Evolutionary conservation across 129 eudicot species (phyloP).

Genomic region (Centrapalus pauciflorus): DNA sequence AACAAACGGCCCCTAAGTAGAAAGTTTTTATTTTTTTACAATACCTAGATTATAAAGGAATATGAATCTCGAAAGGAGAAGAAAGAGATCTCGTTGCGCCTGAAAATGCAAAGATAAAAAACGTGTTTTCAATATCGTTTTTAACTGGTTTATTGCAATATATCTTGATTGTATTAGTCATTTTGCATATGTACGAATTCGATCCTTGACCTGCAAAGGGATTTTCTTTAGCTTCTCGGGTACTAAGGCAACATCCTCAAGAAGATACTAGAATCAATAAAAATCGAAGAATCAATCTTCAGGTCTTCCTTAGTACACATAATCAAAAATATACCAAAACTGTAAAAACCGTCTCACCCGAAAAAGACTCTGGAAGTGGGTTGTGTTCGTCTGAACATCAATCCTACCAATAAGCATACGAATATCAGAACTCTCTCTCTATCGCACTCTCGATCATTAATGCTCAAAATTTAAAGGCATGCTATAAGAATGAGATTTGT

Average conservation of each 20-base stretch:
- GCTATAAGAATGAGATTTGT: too few species aligned
- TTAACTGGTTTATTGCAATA: background rate
- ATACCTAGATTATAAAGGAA: constrained; percentile 72
- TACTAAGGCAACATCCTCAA: constrained; percentile 66
- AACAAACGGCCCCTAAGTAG: too few species aligned
- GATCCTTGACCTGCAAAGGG: constrained; percentile 55
- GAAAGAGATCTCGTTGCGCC: constrained; percentile 89
- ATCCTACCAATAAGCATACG: constrained; percentile 48
- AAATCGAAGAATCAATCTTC: background rate
- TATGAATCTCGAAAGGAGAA: constrained; percentile 80
- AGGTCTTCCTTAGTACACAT: background rate
- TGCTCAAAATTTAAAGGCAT: background rate
- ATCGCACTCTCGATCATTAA: background rate
- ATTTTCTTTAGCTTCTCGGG: constrained; percentile 61
- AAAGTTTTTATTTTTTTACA: too few species aligned
- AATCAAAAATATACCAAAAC: background rate
- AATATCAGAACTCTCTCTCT: background rate
- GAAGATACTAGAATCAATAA: constrained; percentile 62
- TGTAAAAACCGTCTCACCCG: constrained; percentile 36
- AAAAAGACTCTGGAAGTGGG: constrained; percentile 81
- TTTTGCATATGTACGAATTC: background rate
- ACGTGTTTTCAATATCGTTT: background rate
- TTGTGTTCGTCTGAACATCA: constrained; percentile 84
- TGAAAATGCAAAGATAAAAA: constrained; percentile 18
- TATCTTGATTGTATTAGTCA: background rate